These are phyloP conservation scores for Blechomonas ayalai DNA, from an alignment of 208 protist species.

Conservation along the genomic window DNA sequence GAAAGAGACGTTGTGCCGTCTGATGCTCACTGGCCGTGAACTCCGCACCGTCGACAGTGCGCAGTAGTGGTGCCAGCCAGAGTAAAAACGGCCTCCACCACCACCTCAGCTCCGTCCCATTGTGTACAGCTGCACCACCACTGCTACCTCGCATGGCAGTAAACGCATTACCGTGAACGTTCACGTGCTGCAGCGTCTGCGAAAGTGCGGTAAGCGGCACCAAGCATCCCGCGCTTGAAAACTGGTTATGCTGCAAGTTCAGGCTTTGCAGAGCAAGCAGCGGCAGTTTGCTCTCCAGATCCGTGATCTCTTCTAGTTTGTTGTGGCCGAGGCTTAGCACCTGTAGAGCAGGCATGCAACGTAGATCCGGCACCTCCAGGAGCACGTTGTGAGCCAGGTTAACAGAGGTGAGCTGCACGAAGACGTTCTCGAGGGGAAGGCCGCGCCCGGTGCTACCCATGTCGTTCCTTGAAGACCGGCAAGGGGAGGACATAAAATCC, in stretches of 20 bases:
- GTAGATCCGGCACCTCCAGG: slow-evolving; percentile 67
- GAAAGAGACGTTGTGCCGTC: slow-evolving; percentile 42
- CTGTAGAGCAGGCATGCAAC: slow-evolving; percentile 48
- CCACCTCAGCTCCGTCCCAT: no score
- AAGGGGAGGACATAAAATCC: slow-evolving; percentile 22
- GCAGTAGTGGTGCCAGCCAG: slow-evolving; percentile 52
- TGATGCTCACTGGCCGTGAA: slow-evolving; percentile 36
- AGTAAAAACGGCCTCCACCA: slow-evolving; percentile 68
- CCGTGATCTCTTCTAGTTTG: slow-evolving; percentile 44
- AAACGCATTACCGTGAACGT: slow-evolving; percentile 61
- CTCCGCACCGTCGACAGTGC: slow-evolving; percentile 34
- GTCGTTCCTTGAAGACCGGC: slow-evolving; percentile 2
- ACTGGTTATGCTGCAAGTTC: slow-evolving; percentile 33
- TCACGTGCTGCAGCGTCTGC: slow-evolving; percentile 37
- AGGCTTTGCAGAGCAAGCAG: slow-evolving; percentile 44
- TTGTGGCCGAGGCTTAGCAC: slow-evolving; percentile 69
- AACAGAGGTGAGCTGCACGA: slow-evolving; percentile 23
- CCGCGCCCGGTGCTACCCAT: not conserved
- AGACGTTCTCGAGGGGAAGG: slow-evolving; percentile 5
- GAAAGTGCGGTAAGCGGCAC: slow-evolving; percentile 60
- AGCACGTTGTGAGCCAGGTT: slow-evolving; percentile 79
- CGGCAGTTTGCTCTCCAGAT: slow-evolving; percentile 53
- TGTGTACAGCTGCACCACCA: not conserved
- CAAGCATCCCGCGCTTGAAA: slow-evolving; percentile 20
- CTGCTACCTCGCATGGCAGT: not conserved